These are phyloP conservation scores for Mitragyna speciosa DNA, from an alignment of 257 asterid genomes.

Conservation along the genomic window DNA sequence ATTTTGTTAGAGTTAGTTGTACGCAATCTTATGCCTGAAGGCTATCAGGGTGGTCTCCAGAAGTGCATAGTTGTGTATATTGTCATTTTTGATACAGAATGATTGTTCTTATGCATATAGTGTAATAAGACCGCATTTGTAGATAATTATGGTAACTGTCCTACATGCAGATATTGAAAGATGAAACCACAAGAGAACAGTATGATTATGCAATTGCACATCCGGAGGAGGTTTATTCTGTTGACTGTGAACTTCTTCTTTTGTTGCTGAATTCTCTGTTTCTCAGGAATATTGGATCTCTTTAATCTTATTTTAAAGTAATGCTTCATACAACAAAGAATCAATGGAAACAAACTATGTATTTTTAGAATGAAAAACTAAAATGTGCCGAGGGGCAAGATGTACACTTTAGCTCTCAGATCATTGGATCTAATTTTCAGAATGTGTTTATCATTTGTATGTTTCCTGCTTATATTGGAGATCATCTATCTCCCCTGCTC, in stretches of 20 bases:
- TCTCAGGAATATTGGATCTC: neutral
- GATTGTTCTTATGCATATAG: too few species aligned
- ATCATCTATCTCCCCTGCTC: neutral
- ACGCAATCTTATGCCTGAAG: neutral
- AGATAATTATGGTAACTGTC: constrained; percentile 18
- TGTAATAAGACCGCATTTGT: neutral
- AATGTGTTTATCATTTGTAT: neutral
- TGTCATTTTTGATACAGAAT: too few species aligned
- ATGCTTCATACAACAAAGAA: neutral
- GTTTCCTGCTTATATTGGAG: neutral
- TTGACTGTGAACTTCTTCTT: neutral
- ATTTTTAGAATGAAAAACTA: neutral
- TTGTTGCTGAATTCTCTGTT: neutral
- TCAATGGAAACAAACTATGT: neutral
- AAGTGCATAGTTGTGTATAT: too few species aligned
- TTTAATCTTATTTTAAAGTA: neutral
- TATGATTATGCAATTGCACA: constrained; percentile 96
- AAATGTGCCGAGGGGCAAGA: neutral
- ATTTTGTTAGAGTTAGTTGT: neutral
- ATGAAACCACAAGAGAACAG: constrained; percentile 91
- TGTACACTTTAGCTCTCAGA: neutral
- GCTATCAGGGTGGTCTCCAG: neutral
- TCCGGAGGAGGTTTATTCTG: constrained; percentile 83
- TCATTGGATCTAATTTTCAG: neutral
- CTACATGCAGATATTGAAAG: constrained; percentile 75